Evolutionary conservation across 139 green algal genomes (phyloP).

Genomic region (Chlamydomonas eustigma): DNA sequence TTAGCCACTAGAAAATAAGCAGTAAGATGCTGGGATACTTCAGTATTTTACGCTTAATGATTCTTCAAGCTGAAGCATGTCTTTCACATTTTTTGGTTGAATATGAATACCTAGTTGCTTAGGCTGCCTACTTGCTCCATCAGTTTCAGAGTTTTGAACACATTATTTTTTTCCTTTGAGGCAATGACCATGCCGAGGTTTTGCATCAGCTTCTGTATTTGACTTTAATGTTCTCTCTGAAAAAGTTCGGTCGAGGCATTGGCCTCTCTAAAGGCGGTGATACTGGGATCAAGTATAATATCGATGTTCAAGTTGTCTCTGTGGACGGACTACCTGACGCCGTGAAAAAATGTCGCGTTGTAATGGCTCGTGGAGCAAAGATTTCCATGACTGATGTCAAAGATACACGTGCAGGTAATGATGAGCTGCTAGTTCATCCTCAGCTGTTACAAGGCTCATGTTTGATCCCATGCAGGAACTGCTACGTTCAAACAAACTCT

Average conservation of each 20-base stretch:
- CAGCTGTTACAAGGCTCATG: neutral
- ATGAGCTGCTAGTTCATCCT: neutral
- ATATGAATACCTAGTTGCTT: neutral
- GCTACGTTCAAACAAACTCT: neutral
- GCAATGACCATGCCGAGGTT: too few species aligned
- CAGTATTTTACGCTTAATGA: neutral
- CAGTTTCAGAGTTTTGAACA: neutral
- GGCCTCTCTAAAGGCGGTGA: neutral
- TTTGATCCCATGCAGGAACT: neutral
- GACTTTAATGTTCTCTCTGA: too few species aligned
- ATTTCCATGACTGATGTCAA: neutral
- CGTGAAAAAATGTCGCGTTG: neutral
- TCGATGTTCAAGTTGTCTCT: neutral
- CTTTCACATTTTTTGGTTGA: neutral
- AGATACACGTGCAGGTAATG: neutral
- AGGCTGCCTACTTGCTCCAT: neutral
- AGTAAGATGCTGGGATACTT: neutral
- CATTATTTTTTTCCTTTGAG: too few species aligned
- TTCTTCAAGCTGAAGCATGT: neutral
- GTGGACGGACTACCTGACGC: neutral
- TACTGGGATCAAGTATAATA: neutral
- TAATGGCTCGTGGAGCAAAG: neutral
- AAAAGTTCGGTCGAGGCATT: neutral
- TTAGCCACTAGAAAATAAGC: neutral
- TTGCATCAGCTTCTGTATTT: too few species aligned